Evolutionary conservation across 139 green algal genomes (phyloP), one percentile per base, ranked within the genome.

Genomic region (Asterochloris sp.): DNA sequence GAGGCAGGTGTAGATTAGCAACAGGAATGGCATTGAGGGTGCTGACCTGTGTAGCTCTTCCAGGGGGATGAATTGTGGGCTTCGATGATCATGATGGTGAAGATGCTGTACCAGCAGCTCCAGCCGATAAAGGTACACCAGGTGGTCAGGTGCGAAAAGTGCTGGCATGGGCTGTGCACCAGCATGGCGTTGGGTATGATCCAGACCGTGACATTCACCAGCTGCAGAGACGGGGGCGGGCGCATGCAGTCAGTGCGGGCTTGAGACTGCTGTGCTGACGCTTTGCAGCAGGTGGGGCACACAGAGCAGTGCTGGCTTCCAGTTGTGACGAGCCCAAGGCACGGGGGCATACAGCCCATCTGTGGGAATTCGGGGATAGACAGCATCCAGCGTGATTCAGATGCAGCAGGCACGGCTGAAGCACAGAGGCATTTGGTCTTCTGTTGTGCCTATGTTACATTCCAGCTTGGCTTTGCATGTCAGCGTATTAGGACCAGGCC

Each of bases 61-160:
- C 76, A 80, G 13, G 54, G 76, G 2, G 76, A 61, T 60, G 60
- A 80, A 27, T 80, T 80, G 60, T 80, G 76, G 21, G 76, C 76
- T 12, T 80, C 76, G 54, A 80, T 69, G 60, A 69, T 24, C 76
- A 80, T 80, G 24, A 80, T 80, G 24, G 68, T 15, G 23, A 80
- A 80, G 26, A 83, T 67, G 0, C 66, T 83, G 67, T 83, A 77
- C 78, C 78, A 83, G 78, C 78, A 83, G n/a, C 66, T 83, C 78
- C 78, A 83, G 67, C 67, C 66, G 67, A 68, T 66, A 23, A 83
- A 83, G 38, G 66, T 60, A 17, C 67, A 62, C 78, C 78, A 83
- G 12, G 29, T 13, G 66, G 76, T 67, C 38, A 83, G 61, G 11
- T 66, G 78, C 4, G 76, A 28, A 68, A 83, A 83, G 66, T 67